A percentile compares a stretch with the other conserved stretches of the same genome.
phyloP scores from a whole-genome alignment of 1,284 basidiomycete species.

The Sanghuangporus sanghuang region DNA sequence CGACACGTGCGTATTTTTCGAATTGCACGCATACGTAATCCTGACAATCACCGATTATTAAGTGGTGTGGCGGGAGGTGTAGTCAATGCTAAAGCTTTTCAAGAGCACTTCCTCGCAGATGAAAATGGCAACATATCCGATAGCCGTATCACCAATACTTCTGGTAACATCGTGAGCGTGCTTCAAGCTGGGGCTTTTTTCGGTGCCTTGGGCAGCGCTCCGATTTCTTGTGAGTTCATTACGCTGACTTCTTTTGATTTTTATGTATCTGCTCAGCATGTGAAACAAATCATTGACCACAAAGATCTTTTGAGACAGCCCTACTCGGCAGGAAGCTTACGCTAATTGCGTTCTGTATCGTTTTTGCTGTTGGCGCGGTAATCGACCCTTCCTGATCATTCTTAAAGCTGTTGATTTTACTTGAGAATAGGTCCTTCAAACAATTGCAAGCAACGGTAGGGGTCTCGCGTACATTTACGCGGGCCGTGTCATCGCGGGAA shows the following conservation, averaged over 20 bases:
- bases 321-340: slow-evolving; percentile 51
- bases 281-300: no score
- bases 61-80: slow-evolving; percentile 62
- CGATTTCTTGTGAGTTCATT: slow-evolving; percentile 47
- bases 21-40: not conserved
- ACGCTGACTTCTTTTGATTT: not conserved
- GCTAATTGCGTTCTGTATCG: slow-evolving; percentile 49
- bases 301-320: slow-evolving; percentile 29
- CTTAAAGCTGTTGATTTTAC: not conserved
- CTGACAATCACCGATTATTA: not conserved
- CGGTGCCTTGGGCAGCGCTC: slow-evolving; percentile 63
- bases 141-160: slow-evolving; percentile 41
- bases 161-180: slow-evolving; percentile 67
- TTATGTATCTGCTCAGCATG: no score
- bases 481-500: slow-evolving; percentile 67
- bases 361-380: slow-evolving; percentile 68
- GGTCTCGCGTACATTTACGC: slow-evolving; percentile 65
- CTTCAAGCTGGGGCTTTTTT: slow-evolving; percentile 81
- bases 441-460: slow-evolving; percentile 49
- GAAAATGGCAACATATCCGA: slow-evolving; percentile 33
- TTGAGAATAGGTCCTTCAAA: slow-evolving; percentile 44
- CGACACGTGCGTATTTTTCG: slow-evolving; percentile 48
- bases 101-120: slow-evolving; percentile 50
- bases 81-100: slow-evolving; percentile 58
- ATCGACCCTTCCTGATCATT: slow-evolving; percentile 26